Evolutionary conservation across 495 filamentous ascomycete genomes (phyloP), one percentile per base, ranked within the genome.

Genomic region (Thermothielavioides terrestris): DNA sequence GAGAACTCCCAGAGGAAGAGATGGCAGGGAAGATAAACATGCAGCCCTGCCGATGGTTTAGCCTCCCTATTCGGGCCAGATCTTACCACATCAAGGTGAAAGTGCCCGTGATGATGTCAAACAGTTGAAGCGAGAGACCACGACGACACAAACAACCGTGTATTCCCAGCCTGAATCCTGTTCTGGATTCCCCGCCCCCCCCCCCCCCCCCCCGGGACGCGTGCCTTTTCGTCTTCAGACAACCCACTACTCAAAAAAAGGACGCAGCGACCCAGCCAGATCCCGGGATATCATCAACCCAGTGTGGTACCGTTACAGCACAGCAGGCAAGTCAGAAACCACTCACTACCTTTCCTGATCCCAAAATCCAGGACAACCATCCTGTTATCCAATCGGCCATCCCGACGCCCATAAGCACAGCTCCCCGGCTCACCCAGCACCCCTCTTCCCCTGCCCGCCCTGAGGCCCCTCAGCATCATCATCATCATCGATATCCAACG

Each of bases 401-500:
- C n/a, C n/a, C n/a, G n/a, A n/a, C n/a, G n/a, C n/a, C n/a, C n/a
- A n/a, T n/a, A n/a, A n/a, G n/a, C n/a, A n/a, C n/a, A n/a, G n/a
- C n/a, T n/a, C n/a, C 8, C 12, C 31, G 31, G 7, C 31, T 14
- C 31, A 34, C 4, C 36, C 18, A 4, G 2, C 36, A 22, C 35
- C 35, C 22, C 39, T 20, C 20, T 23, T 17, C 23, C 37, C 34
- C 20, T 17, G 27, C 35, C 22, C 30, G 6, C 27, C 18, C 37
- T 17, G 18, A 30, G 3, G 2, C 41, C 44, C 49, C 18, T 50
- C 43, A 14, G 45, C 37, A 20, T 50, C 54, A 30, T 55, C 47
- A 40, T 58, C 54, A 22, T 53, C 58, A 12, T 52, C 54, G 27
- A 79, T 48, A 38, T 72, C 72, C 45, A 79, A 55, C 45, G 55